phyloP scores from a whole-genome alignment of 164 flowering plant genomes.

The Warburgia ugandensis region DNA sequence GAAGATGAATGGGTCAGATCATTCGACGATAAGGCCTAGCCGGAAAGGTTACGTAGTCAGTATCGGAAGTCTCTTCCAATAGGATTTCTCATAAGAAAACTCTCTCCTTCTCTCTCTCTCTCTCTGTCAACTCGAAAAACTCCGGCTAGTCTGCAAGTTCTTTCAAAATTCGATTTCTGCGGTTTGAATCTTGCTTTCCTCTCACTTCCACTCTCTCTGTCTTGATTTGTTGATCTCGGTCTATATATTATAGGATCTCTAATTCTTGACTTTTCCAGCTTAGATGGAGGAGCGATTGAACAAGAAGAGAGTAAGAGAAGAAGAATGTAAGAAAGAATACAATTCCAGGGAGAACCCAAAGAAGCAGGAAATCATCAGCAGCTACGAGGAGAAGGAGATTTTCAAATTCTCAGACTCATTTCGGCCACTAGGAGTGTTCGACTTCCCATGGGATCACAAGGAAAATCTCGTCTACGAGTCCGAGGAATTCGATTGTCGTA shows the following conservation, averaged over 20 bases:
- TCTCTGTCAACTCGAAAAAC: background rate
- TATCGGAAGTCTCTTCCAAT: no score
- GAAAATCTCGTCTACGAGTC: background rate
- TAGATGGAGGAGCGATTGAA: background rate
- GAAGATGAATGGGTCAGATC: no score
- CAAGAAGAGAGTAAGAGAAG: background rate
- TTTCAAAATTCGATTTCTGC: background rate
- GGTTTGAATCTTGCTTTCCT: background rate
- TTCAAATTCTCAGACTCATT: constrained; percentile 2
- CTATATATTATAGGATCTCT: background rate
- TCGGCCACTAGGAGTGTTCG: constrained; percentile 7
- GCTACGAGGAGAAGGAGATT: background rate
- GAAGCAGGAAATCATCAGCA: background rate
- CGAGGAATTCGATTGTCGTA: no score
- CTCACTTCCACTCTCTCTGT: background rate
- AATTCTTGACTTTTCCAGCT: background rate
- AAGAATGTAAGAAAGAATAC: background rate
- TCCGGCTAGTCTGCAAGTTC: background rate
- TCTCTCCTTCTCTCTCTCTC: background rate
- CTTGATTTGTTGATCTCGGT: no score
- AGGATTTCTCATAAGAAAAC: no score
- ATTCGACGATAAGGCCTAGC: no score
- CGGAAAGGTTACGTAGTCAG: no score
- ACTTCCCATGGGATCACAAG: constrained; percentile 6
- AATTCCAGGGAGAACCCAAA: background rate